Conservation (phyloP, 306 rosid species). For the Quercus berberidifolia region DNA sequence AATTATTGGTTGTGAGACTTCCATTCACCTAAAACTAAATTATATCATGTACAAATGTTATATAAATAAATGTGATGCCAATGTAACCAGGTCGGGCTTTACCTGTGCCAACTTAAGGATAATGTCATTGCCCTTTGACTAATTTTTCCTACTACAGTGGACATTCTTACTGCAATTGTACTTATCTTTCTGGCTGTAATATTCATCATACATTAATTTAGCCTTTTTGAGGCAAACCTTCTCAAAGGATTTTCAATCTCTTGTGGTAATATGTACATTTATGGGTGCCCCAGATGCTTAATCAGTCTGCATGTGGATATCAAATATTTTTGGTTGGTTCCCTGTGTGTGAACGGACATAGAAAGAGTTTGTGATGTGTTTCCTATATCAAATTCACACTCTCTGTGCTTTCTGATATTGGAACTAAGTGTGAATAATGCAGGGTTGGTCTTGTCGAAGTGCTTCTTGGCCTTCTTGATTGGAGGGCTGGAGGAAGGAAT, state of each 20-base stretch:
- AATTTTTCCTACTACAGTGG: background rate
- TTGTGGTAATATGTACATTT: no score
- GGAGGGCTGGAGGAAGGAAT: conserved; percentile 98
- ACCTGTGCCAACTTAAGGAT: background rate
- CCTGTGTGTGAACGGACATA: background rate
- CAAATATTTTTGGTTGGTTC: no score
- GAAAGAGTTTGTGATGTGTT: background rate
- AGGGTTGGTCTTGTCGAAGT: conserved; percentile 98
- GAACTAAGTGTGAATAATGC: conserved; percentile 31
- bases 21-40: background rate
- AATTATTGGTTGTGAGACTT: background rate
- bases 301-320: no score
- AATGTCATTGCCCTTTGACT: background rate
- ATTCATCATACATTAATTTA: background rate
- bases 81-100: background rate
- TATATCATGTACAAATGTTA: background rate
- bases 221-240: background rate
- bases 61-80: background rate
- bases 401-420: conserved; percentile 14
- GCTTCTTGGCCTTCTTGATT: conserved; percentile 99
- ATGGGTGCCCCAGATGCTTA: no score
- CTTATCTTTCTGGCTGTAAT: background rate
- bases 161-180: background rate
- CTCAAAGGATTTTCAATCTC: background rate
- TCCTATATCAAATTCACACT: background rate